Evolutionary conservation across 495 filamentous ascomycete genomes (phyloP), one percentile per base, ranked within the genome.

Genomic region (Penicillium crystallinum): DNA sequence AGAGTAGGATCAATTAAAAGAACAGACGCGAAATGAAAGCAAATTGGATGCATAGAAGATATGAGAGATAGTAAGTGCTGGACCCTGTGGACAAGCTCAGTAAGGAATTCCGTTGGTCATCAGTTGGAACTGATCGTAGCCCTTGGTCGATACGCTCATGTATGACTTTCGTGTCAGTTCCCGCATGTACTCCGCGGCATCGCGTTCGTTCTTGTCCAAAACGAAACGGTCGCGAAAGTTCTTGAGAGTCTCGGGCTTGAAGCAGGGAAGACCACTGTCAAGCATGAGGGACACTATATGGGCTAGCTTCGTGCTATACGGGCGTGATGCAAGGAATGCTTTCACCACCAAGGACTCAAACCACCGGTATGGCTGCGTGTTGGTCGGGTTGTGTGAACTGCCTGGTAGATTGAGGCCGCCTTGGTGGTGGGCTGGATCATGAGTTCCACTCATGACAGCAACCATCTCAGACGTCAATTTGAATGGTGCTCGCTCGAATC

Each of bases 31-130:
- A n/a, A n/a, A n/a, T n/a, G n/a, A n/a, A 11, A 31, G 29, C 29
- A 31, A 7, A 31, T 31, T 31, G 11, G 23, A 10, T 34, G 18
- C 35, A 27, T 11, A 27, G 39, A 41, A 7, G 27, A 21, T 5
- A 25, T 18, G 43, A 52, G 14, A 23, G 15, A 17, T 31, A 2
- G 11, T 18, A 52, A 52, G 14, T 34, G 15, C n/a, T 31, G 6
- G 11, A 34, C 7, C 7, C 3, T 27, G n/a, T 19, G 0, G 17
- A 35, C 14, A 37, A 2, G 9, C 29, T 18, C 17, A 89, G 58
- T 95, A 98, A 6, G 95, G 95, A 64, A 99, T 99, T 25, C 95
- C 95, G 66, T 99, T 99, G 30, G 95, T 97, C 67, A 97, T 70
- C 41, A 95, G 73, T 75, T 99, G 95, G 77, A 95, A 99, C 63